A percentile compares a stretch with the other conserved stretches of the same genome.
These are phyloP conservation scores for Tubosaeta sp. DNA, from an alignment of 768 basidiomycete species.

Conservation along the genomic window DNA sequence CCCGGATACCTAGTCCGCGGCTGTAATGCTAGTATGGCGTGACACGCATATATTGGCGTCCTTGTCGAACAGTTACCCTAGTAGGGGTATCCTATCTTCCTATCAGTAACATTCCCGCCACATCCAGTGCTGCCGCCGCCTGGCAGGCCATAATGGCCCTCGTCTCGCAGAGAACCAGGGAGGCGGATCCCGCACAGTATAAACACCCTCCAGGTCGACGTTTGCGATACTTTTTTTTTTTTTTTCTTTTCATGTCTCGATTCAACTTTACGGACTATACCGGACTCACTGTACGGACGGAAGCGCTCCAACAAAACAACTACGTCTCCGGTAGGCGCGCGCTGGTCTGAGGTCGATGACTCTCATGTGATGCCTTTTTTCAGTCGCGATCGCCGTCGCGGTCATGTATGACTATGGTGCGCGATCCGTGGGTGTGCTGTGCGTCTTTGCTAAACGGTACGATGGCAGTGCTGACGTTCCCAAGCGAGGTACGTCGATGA, in stretches of 20 bases:
- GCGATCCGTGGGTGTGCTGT: background rate
- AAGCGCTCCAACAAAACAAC: background rate
- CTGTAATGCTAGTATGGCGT: background rate
- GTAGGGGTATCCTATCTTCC: background rate
- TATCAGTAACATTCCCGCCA: background rate
- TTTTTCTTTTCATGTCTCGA: background rate
- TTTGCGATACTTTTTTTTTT: background rate
- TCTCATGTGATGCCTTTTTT: background rate
- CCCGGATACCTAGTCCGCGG: background rate
- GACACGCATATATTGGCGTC: background rate
- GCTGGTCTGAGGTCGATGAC: background rate
- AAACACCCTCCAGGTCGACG: background rate
- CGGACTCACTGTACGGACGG: background rate
- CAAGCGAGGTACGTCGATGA: slow-evolving; percentile 7
- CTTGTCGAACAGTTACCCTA: background rate
- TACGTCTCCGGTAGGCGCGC: background rate
- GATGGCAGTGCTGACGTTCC: slow-evolving; percentile 6
- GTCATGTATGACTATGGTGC: slow-evolving; percentile 10
- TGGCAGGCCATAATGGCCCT: background rate
- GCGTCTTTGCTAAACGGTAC: background rate
- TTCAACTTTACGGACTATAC: background rate
- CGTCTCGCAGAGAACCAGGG: background rate
- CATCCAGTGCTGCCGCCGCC: background rate
- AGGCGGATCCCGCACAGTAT: background rate
- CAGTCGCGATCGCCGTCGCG: slow-evolving; percentile 4